Conservation (phyloP, 495 filamentous ascomycete species). For the Penicillium waksmanii region DNA sequence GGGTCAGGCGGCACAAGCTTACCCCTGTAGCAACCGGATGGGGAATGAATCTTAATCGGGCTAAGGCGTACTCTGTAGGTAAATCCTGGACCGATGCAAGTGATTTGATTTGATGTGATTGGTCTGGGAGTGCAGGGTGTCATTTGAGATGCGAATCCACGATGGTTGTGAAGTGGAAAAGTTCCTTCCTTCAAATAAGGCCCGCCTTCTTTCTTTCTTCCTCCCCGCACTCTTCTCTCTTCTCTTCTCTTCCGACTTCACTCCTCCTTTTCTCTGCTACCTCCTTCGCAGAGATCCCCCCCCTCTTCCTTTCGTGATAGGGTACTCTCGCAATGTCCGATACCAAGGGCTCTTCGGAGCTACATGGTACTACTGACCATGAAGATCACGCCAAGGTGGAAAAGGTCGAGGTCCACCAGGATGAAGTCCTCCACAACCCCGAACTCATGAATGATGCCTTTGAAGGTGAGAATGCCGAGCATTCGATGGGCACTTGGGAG, state of each 20-base stretch:
- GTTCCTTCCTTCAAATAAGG: not conserved
- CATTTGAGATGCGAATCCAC: not conserved
- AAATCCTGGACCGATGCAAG: not conserved
- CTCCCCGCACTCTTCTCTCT: not conserved
- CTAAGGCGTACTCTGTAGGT: not conserved
- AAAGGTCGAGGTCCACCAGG: slow-evolving; percentile 26
- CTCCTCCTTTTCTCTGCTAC: not conserved
- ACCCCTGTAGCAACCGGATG: no score
- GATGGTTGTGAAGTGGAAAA: not conserved
- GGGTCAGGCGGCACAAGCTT: no score
- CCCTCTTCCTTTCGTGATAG: not conserved
- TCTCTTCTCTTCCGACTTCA: not conserved
- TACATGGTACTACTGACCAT: not conserved
- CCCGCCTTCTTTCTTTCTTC: not conserved
- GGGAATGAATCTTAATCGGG: no score
- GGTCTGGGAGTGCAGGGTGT: not conserved
- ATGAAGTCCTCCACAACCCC: slow-evolving; percentile 31
- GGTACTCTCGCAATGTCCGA: not conserved
- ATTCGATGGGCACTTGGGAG: slow-evolving; percentile 33
- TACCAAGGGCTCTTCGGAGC: not conserved
- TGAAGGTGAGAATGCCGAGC: slow-evolving; percentile 36
- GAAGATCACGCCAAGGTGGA: slow-evolving; percentile 6
- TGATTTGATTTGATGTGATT: not conserved
- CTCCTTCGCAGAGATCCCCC: not conserved
- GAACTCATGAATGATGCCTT: slow-evolving; percentile 42